Evolutionary conservation across 139 green algal genomes (phyloP).

Genomic region (Micractinium sp.): DNA sequence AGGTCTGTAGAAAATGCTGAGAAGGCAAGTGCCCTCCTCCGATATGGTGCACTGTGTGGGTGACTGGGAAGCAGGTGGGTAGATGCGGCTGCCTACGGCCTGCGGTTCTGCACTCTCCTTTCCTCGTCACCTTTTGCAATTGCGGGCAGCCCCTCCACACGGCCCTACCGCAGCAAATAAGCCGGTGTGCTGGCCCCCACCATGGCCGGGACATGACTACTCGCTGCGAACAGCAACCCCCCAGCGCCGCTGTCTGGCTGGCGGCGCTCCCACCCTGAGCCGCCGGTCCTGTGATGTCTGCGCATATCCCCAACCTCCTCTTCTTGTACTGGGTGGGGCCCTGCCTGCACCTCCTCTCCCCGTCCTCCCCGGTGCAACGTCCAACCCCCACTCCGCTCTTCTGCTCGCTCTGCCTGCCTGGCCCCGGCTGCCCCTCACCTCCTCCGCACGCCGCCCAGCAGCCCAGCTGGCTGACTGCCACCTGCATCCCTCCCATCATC

Average conservation of each 20-base stretch:
- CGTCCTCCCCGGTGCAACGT: not conserved
- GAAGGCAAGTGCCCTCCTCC: not conserved
- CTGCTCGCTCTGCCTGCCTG: not conserved
- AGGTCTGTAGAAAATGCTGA: too few relatives aligned
- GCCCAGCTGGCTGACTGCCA: not conserved
- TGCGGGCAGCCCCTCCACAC: not conserved
- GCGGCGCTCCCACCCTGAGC: slow-evolving; percentile 16
- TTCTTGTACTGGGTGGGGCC: not conserved
- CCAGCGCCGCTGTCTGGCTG: slow-evolving; percentile 34
- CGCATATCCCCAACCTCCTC: not conserved
- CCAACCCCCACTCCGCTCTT: not conserved
- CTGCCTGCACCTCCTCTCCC: too few relatives aligned
- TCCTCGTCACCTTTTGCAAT: not conserved
- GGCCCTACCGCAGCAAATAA: slow-evolving; percentile 28
- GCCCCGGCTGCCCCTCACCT: not conserved
- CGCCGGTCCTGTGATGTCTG: slow-evolving; percentile 15
- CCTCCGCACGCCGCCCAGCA: too few relatives aligned
- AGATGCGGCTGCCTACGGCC: too few relatives aligned
- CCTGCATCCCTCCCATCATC: not conserved
- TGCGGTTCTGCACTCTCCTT: too few relatives aligned
- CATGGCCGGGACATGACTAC: slow-evolving; percentile 34
- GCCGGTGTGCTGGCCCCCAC: slow-evolving; percentile 25
- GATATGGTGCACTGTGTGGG: too few relatives aligned
- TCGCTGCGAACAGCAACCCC: slow-evolving; percentile 33
- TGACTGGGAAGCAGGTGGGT: not conserved